phyloP scores from a whole-genome alignment of 164 flowering plant genomes.

The Paratinospora sagittata region DNA sequence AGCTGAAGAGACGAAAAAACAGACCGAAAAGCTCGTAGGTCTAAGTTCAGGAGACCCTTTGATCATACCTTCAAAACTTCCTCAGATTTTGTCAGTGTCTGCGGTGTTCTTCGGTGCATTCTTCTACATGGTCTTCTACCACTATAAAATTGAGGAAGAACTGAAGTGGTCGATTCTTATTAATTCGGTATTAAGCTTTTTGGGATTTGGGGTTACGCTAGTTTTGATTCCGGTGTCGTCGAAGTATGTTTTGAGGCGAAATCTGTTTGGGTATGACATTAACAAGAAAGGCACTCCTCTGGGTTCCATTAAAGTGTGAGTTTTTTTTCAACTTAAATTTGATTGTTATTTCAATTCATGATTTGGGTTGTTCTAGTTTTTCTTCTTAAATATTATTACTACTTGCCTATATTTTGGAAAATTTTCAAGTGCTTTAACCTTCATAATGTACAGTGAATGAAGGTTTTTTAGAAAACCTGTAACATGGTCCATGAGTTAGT shows the following conservation, averaged over 20 bases:
- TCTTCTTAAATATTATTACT: not conserved
- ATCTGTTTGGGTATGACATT: slow-evolving; percentile 75
- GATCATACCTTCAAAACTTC: slow-evolving; percentile 42
- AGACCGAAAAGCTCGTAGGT: not conserved
- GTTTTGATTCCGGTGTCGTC: slow-evolving; percentile 78
- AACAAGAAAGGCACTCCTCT: slow-evolving; percentile 87
- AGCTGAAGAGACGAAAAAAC: slow-evolving; percentile 9
- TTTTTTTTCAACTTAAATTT: not conserved
- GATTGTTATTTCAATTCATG: not conserved
- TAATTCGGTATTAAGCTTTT: slow-evolving; percentile 50
- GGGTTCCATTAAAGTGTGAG: slow-evolving; percentile 77
- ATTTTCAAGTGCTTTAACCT: not conserved
- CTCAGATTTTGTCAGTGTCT: slow-evolving; percentile 32
- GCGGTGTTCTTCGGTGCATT: slow-evolving; percentile 41
- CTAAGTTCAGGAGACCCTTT: slow-evolving; percentile 27
- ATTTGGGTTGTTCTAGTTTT: not conserved
- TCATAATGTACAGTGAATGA: not conserved
- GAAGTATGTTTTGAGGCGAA: slow-evolving; percentile 53
- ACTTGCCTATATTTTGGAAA: not conserved
- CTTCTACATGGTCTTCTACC: slow-evolving; percentile 47
- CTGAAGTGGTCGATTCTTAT: slow-evolving; percentile 60
- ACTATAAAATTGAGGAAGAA: slow-evolving; percentile 54
- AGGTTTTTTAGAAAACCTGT: not conserved
- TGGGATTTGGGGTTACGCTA: slow-evolving; percentile 54
- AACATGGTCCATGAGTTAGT: not conserved